Percentiles rank a stretch among this genome's conserved stretches.
These are phyloP conservation scores for Byssoonygena ceratinophila DNA, from an alignment of 2,329 filamentous ascomycete genomes.

Conservation along the genomic window DNA sequence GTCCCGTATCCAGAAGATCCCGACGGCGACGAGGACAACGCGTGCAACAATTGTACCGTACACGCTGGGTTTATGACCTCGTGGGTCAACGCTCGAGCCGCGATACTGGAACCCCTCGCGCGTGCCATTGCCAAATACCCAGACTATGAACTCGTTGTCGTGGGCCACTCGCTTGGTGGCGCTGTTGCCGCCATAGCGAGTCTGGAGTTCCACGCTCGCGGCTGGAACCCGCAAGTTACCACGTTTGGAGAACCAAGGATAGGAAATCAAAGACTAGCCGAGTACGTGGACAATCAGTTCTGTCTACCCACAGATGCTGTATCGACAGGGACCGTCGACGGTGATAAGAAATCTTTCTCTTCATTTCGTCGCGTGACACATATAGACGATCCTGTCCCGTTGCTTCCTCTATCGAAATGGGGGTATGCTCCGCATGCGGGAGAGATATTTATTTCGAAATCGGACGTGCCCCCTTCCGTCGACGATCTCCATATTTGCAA, in stretches of 20 bases:
- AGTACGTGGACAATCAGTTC: conserved; percentile 48
- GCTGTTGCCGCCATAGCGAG: conserved; percentile 81
- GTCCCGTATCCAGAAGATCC: conserved; percentile 59
- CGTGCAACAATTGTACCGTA: conserved; percentile 78
- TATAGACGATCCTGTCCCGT: conserved; percentile 72
- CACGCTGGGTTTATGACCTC: conserved; percentile 81
- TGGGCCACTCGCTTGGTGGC: conserved; percentile 87
- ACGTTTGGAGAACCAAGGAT: conserved; percentile 81
- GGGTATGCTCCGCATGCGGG: conserved; percentile 75
- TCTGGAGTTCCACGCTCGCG: conserved; percentile 67
- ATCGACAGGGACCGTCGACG: not conserved
- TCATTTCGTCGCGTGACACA: conserved; percentile 74
- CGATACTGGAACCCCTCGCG: conserved; percentile 58
- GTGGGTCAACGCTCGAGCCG: conserved; percentile 63
- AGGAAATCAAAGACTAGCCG: conserved; percentile 45
- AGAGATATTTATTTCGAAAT: conserved; percentile 74
- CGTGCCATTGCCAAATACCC: conserved; percentile 52
- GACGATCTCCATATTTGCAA: conserved; percentile 60
- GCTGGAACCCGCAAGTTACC: conserved; percentile 66
- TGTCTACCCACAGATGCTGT: conserved; percentile 15
- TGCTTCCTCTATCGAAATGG: conserved; percentile 79
- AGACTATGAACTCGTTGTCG: conserved; percentile 61
- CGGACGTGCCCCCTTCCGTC: conserved; percentile 55
- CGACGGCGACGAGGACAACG: conserved; percentile 9
- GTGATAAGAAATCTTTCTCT: conserved; percentile 18